A percentile compares a stretch with the other conserved stretches of the same genome.
Conservation (phyloP, 768 basidiomycete genomes). For the Russula olivacea region DNA sequence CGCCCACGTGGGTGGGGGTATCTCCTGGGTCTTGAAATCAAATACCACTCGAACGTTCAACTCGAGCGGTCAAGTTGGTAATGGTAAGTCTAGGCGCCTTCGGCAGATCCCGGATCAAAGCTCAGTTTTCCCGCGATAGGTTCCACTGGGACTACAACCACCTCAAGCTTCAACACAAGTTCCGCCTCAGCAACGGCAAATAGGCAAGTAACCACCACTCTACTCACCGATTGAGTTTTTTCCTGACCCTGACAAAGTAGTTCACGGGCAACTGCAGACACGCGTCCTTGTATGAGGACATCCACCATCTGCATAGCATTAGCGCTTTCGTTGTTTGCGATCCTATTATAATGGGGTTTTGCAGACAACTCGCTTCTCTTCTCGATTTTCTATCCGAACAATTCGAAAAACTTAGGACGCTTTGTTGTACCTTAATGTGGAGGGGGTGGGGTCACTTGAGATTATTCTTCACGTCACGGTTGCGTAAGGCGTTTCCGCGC, state of each 20-base stretch:
- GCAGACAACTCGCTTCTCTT: neutral
- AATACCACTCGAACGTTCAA: conserved; percentile 69
- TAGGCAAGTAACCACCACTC: neutral
- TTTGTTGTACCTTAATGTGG: neutral
- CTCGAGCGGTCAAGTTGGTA: conserved; percentile 54
- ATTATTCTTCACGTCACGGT: neutral
- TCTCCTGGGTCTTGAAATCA: conserved; percentile 65
- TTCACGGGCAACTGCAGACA: neutral
- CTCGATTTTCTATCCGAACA: conserved; percentile 3
- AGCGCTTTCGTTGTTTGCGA: neutral
- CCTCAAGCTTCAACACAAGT: neutral
- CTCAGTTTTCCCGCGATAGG: neutral
- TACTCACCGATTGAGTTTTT: neutral
- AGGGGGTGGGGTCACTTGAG: neutral
- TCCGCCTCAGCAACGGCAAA: neutral
- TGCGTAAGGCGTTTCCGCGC: neutral
- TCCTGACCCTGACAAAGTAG: neutral
- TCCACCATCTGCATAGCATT: neutral
- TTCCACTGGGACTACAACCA: neutral
- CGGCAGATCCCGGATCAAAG: neutral
- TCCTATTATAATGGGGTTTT: neutral
- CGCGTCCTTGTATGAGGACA: neutral
- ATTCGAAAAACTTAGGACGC: neutral
- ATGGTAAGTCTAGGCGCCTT: conserved; percentile 17
- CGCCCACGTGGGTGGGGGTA: conserved; percentile 66